Conservation (phyloP, 2,329 filamentous ascomycete species). For the Diaporthe ilicicola region DNA sequence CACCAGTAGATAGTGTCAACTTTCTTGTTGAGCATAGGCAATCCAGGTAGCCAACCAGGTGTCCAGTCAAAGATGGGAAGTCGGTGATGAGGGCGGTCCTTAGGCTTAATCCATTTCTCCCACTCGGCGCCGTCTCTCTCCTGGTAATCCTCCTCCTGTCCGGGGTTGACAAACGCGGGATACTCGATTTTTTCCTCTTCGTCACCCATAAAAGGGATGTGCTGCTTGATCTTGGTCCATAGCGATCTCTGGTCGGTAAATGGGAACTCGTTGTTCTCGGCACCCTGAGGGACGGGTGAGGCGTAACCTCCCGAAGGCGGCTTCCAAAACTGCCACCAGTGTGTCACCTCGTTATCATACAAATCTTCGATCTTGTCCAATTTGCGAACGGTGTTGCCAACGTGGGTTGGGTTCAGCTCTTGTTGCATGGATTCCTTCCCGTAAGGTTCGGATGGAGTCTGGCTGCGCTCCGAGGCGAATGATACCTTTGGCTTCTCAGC, state of each 20-base stretch:
- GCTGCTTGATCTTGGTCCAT: conserved; percentile 59
- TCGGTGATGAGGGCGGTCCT: conserved; percentile 85
- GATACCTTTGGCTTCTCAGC: conserved; percentile 45
- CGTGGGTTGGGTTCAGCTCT: conserved; percentile 43
- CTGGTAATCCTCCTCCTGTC: conserved; percentile 67
- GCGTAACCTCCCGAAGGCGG: conserved; percentile 67
- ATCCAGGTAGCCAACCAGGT: conserved; percentile 74
- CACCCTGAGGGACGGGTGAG: conserved; percentile 67
- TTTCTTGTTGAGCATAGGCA: conserved; percentile 86
- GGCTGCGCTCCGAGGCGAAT: conserved; percentile 43
- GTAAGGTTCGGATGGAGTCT: conserved; percentile 48
- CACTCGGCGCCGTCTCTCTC: conserved; percentile 69
- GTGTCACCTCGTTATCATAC: conserved; percentile 53
- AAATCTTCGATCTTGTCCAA: conserved; percentile 58
- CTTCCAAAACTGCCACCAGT: conserved; percentile 73
- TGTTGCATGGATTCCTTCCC: conserved; percentile 47
- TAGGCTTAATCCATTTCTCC: conserved; percentile 83
- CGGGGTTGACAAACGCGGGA: conserved; percentile 67
- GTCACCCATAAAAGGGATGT: conserved; percentile 59
- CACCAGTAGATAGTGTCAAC: conserved; percentile 96
- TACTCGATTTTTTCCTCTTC: conserved; percentile 63
- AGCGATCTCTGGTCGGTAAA: conserved; percentile 50
- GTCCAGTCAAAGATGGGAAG: conserved; percentile 68
- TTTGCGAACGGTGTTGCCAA: conserved; percentile 63
- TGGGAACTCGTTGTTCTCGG: conserved; percentile 54